A percentile compares a stretch with the other conserved stretches of the same genome.
phyloP scores from a whole-genome alignment of 306 rosid genomes.

The Quercus gilva region DNA sequence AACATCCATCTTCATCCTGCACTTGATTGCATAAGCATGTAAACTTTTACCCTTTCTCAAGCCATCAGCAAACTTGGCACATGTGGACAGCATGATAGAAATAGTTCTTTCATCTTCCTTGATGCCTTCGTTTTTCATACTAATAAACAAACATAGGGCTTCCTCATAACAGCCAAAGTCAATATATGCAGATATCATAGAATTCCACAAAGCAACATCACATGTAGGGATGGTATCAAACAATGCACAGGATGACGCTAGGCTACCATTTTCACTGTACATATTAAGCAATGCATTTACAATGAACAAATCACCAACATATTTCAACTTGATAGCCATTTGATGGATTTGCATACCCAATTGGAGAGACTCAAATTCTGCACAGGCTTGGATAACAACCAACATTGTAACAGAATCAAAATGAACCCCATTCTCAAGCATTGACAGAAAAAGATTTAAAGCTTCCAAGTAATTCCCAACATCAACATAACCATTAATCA shows the following conservation, averaged over 20 bases:
- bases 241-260: conserved; percentile 24
- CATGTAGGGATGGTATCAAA: conserved; percentile 23
- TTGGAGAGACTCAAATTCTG: conserved; percentile 22
- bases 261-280: conserved; percentile 33
- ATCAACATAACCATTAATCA: conserved; percentile 38
- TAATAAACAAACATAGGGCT: conserved; percentile 28
- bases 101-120: conserved; percentile 40
- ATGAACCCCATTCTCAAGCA: conserved; percentile 32
- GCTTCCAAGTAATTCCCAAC: conserved; percentile 34
- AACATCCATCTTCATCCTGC: conserved; percentile 31
- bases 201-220: conserved; percentile 54
- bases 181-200: conserved; percentile 35
- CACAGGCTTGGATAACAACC: conserved; percentile 41
- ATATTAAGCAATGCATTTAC: conserved; percentile 37
- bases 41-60: conserved; percentile 30
- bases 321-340: conserved; percentile 37
- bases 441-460: conserved; percentile 22
- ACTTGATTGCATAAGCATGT: conserved; percentile 35
- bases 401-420: conserved; percentile 37
- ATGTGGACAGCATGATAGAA: conserved; percentile 24
- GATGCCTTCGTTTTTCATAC: conserved; percentile 25
- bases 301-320: conserved; percentile 21
- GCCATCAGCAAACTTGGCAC: conserved; percentile 25
- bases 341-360: conserved; percentile 47
- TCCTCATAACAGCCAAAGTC: conserved; percentile 30